Conservation (phyloP, 2,329 filamentous ascomycete species). For the Colletotrichum sublineola region DNA sequence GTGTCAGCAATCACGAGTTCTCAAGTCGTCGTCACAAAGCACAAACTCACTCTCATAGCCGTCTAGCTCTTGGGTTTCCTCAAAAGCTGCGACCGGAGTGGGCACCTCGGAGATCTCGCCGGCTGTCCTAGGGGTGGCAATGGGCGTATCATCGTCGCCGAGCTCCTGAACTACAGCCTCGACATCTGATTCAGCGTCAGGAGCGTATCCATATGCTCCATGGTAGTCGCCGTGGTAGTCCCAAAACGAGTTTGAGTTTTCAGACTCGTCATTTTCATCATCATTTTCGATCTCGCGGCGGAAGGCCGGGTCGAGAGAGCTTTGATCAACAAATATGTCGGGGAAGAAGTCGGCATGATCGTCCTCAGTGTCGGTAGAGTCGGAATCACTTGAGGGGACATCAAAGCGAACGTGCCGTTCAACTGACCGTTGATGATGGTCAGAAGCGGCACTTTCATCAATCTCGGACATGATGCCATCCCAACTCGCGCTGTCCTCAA, state of each 20-base stretch:
- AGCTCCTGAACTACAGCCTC: slow-evolving; percentile 55
- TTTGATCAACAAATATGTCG: slow-evolving; percentile 83
- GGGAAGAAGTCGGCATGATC: slow-evolving; percentile 77
- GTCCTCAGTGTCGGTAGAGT: slow-evolving; percentile 73
- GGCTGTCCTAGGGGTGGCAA: slow-evolving; percentile 55
- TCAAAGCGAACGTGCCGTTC: slow-evolving; percentile 82
- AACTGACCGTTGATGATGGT: slow-evolving; percentile 52
- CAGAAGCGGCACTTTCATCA: slow-evolving; percentile 60
- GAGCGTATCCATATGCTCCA: slow-evolving; percentile 58
- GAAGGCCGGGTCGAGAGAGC: slow-evolving; percentile 78
- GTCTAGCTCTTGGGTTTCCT: slow-evolving; percentile 62
- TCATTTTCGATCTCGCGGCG: slow-evolving; percentile 81
- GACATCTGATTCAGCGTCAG: slow-evolving; percentile 56
- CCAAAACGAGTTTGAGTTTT: slow-evolving; percentile 72
- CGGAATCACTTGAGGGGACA: slow-evolving; percentile 75
- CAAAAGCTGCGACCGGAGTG: slow-evolving; percentile 49
- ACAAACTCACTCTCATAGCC: slow-evolving; percentile 71
- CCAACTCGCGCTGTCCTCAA: slow-evolving; percentile 65
- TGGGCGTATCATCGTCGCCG: slow-evolving; percentile 58
- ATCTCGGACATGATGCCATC: slow-evolving; percentile 66
- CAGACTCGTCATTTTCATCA: slow-evolving; percentile 66
- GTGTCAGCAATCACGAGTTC: slow-evolving; percentile 35
- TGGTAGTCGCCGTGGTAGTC: slow-evolving; percentile 68
- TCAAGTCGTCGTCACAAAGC: slow-evolving; percentile 18
- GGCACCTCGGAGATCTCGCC: slow-evolving; percentile 45